Conservation (phyloP, 257 asterid genomes). For the Solanum okadae region DNA sequence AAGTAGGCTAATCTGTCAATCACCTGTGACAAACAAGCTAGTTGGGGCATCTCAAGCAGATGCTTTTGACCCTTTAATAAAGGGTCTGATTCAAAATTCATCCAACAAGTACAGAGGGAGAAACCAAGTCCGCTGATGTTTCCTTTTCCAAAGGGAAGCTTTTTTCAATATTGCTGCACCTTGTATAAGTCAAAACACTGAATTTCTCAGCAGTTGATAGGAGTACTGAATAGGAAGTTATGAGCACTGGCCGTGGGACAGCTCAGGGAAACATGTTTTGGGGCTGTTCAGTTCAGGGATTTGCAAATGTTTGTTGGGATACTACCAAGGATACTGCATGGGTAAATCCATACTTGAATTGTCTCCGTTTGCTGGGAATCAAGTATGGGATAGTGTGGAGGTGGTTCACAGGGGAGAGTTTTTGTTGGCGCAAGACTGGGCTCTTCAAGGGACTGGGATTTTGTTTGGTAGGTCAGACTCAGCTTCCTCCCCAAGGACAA, state of each 20-base stretch:
- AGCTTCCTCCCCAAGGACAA: conserved; percentile 54
- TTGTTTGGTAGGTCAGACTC: conserved; percentile 41
- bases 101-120: conserved; percentile 63
- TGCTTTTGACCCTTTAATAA: conserved; percentile 33
- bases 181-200: conserved; percentile 22
- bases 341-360: conserved; percentile 33
- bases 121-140: conserved; percentile 31
- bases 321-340: conserved; percentile 1
- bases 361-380: conserved; percentile 22
- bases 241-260: conserved; percentile 41
- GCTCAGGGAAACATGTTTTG: conserved; percentile 51
- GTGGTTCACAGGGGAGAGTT: conserved; percentile 44
- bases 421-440: conserved; percentile 47
- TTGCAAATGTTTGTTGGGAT: conserved; percentile 43
- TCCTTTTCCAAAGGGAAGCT: conserved; percentile 25
- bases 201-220: conserved; percentile 16
- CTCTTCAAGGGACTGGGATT: conserved; percentile 47
- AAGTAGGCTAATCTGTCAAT: conserved; percentile 9
- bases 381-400: conserved; percentile 55
- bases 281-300: conserved; percentile 54
- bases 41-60: conserved; percentile 16
- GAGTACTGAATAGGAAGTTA: conserved; percentile 25
- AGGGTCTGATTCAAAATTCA: conserved; percentile 44
- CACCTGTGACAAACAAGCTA: conserved; percentile 8
- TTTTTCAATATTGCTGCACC: conserved; percentile 39